Percentiles rank a stretch among this genome's conserved stretches.
Evolutionary conservation across 768 basidiomycete genomes (phyloP).

Genomic region (Lactifluus echinatus): DNA sequence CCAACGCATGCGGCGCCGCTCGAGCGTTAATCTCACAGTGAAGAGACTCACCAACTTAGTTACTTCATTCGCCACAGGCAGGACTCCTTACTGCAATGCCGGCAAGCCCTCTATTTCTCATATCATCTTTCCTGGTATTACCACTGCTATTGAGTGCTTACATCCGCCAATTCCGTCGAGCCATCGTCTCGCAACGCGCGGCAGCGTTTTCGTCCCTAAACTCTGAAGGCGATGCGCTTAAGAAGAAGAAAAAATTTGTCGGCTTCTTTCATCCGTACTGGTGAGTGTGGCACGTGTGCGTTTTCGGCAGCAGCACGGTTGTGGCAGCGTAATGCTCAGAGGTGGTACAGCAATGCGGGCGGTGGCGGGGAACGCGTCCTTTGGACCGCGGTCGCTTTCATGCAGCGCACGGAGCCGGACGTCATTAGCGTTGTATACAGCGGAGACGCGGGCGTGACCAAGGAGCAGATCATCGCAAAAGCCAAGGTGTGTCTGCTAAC

Average conservation of each 20-base stretch:
- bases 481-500: slow-evolving; percentile 48
- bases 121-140: not conserved
- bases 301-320: not conserved
- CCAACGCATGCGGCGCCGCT: too few relatives aligned
- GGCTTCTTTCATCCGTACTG: slow-evolving; percentile 97
- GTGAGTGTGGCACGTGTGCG: slow-evolving; percentile 35
- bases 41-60: not conserved
- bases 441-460: slow-evolving; percentile 75
- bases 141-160: not conserved
- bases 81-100: not conserved
- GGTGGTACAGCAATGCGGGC: slow-evolving; percentile 68
- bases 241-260: slow-evolving; percentile 35
- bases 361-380: slow-evolving; percentile 95
- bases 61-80: not conserved
- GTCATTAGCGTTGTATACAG: slow-evolving; percentile 78
- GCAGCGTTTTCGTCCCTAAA: slow-evolving; percentile 8
- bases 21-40: not conserved
- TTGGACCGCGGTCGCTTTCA: slow-evolving; percentile 78
- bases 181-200: not conserved
- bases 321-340: not conserved
- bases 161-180: not conserved
- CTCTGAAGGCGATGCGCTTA: not conserved
- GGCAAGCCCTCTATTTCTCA: not conserved
- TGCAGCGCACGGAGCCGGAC: slow-evolving; percentile 60
- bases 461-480: slow-evolving; percentile 71